phyloP scores from a whole-genome alignment of 768 basidiomycete genomes.

The Rubroboletus pulcherrimus region DNA sequence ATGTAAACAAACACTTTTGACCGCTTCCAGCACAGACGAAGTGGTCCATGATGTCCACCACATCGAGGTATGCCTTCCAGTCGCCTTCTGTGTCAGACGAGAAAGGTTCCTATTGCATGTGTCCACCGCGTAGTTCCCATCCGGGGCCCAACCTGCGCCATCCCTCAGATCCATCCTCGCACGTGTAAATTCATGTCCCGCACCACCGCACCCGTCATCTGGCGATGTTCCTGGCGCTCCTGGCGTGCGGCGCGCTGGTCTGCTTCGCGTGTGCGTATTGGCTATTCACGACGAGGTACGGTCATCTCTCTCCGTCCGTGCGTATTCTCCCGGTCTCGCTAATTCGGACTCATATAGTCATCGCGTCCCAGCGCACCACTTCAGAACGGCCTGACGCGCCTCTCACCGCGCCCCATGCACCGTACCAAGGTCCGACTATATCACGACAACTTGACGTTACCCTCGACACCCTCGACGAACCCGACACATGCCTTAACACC shows the following conservation, averaged over 20 bases:
- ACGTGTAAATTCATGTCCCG: constrained; percentile 9
- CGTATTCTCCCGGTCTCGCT: constrained; percentile 18
- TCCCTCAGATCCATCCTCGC: constrained; percentile 8
- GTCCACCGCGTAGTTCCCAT: constrained; percentile 36
- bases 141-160: constrained; percentile 19
- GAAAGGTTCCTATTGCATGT: constrained; percentile 63
- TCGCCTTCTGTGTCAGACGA: constrained; percentile 68
- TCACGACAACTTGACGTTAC: constrained; percentile 7
- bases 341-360: constrained; percentile 12
- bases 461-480: constrained; percentile 33
- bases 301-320: constrained; percentile 18
- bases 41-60: constrained; percentile 2
- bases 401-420: neutral
- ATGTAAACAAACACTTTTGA: constrained; percentile 10
- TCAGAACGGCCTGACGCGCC: neutral
- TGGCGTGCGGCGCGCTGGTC: constrained; percentile 45
- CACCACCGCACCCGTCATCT: constrained; percentile 33
- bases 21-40: neutral
- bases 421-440: neutral
- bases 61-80: constrained; percentile 24
- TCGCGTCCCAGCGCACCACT: constrained; percentile 16
- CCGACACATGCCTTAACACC: constrained; percentile 1
- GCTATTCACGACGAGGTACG: constrained; percentile 62
- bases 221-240: constrained; percentile 43
- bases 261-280: constrained; percentile 64